Evolutionary conservation across 192 early-diverging fungal species (phyloP).

Genomic region (Backusella mclennaniae): DNA sequence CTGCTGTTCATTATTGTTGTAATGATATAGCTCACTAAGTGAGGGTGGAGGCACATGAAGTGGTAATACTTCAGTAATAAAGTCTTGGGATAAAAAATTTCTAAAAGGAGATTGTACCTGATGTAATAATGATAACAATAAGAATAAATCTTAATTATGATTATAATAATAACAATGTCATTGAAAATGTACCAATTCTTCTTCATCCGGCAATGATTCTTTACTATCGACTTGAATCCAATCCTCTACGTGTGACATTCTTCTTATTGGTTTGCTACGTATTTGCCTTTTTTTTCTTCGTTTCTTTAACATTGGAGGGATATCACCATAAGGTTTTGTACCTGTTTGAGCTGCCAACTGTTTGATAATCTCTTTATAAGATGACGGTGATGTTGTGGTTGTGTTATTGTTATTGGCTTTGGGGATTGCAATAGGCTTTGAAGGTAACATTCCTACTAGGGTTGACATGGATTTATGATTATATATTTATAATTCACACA

Average conservation of each 20-base stretch:
- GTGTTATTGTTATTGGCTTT: not conserved
- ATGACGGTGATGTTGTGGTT: not conserved
- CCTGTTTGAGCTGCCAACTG: conserved; percentile 30
- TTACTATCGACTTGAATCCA: conserved; percentile 37
- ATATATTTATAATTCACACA: not conserved
- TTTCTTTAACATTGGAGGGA: conserved; percentile 29
- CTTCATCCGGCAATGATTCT: conserved; percentile 38
- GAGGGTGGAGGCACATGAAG: conserved; percentile 38
- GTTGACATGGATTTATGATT: not conserved
- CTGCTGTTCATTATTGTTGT: not conserved
- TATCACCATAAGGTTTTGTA: conserved; percentile 35
- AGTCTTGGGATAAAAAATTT: conserved; percentile 36
- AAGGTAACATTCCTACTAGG: not conserved
- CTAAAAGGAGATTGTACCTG: conserved; percentile 27
- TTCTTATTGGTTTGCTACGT: conserved; percentile 14
- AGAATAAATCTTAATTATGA: not conserved
- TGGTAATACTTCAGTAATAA: conserved; percentile 33
- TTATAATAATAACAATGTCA: not conserved
- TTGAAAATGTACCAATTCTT: conserved; percentile 31
- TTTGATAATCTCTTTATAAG: conserved; percentile 35
- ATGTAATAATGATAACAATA: too few relatives aligned
- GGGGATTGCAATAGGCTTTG: conserved; percentile 15
- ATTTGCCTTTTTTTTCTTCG: conserved; percentile 23
- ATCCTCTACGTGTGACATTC: conserved; percentile 41
- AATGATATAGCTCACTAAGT: conserved; percentile 22